Evolutionary conservation across 805 yeast genomes (phyloP), one percentile per base, ranked within the genome.

Genomic region (Naumovozyma baii): DNA sequence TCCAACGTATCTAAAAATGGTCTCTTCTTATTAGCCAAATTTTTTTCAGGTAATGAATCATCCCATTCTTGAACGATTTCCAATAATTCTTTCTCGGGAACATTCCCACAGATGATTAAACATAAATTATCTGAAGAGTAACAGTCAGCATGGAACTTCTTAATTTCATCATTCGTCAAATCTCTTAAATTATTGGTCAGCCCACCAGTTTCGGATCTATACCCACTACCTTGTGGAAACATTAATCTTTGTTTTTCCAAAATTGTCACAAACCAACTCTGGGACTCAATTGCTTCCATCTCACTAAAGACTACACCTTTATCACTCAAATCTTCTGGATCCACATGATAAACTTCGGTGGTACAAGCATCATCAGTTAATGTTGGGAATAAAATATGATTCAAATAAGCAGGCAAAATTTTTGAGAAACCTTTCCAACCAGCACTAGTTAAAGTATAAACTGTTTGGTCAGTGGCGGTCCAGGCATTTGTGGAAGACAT

Each of bases 271-370:
- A 81, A 82, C 75, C 79, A 78, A 13, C 88, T 73, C 46, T 81
- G 83, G 51, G 76, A 76, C 59, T 87, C 95, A 41, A 83, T 78
- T 19, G 87, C 96, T 55, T 85, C 96, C 97, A 92, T 92, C 63
- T 92, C 98, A 39, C 94, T 81, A 57, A 83, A 92, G 3, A 92
- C 97, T 22, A 92, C 98, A 50, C 98, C 98, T 57, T 86, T 86
- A 50, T 92, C 98, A 47, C 81, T 77, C 18, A 58, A 41, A 25
- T 83, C 95, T 7, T 76, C 72, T 2, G 94, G 95, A 58, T 92
- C 97, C 34, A 92, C 74, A 58, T 92, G 97, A 58, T 85, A 85
- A 7, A 92, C 97, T 58, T 92, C 98, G 1, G 98, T 92, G 39
- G 80, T 66, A 52, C 95, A 92, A 0, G 95, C 95, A 38, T 78